These are phyloP conservation scores for Micractinium conductrix DNA, from an alignment of 139 green algal genomes.

Conservation along the genomic window DNA sequence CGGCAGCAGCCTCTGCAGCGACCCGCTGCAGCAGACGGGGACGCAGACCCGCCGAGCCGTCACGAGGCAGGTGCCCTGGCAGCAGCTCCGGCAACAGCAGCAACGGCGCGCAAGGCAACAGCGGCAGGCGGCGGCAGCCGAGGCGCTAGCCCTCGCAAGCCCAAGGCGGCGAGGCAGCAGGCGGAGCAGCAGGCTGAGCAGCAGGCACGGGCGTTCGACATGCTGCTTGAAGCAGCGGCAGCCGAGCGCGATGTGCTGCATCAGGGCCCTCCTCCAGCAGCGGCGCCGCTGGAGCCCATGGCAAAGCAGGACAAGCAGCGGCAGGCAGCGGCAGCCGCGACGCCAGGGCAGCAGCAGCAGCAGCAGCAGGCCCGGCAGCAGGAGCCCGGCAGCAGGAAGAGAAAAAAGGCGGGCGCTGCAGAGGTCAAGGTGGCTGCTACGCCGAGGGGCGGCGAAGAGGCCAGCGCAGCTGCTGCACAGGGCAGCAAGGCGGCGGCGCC, in stretches of 20 bases:
- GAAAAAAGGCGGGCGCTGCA: no score
- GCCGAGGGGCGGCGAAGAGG: no score
- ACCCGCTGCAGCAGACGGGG: no score
- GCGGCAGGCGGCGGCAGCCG: background rate
- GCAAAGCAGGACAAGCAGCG: background rate
- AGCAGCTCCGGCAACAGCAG: background rate
- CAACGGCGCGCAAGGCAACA: no score
- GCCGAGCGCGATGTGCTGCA: background rate
- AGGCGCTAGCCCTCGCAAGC: background rate
- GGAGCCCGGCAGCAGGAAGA: no score
- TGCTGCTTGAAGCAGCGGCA: constrained; percentile 12
- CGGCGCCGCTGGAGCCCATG: background rate
- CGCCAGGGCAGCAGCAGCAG: background rate
- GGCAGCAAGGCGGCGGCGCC: no score
- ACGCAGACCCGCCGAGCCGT: no score
- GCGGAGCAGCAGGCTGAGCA: background rate
- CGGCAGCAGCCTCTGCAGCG: no score
- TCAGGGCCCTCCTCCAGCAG: background rate
- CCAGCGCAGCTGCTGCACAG: background rate
- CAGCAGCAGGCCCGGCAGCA: no score
- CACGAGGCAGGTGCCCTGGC: no score
- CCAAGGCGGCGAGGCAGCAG: background rate
- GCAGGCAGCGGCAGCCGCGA: no score
- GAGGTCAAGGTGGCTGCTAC: no score
- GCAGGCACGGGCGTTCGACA: background rate